These are phyloP conservation scores for Plasmodium blacklocki DNA, from an alignment of 169 alveolate genomes.

Conservation along the genomic window DNA sequence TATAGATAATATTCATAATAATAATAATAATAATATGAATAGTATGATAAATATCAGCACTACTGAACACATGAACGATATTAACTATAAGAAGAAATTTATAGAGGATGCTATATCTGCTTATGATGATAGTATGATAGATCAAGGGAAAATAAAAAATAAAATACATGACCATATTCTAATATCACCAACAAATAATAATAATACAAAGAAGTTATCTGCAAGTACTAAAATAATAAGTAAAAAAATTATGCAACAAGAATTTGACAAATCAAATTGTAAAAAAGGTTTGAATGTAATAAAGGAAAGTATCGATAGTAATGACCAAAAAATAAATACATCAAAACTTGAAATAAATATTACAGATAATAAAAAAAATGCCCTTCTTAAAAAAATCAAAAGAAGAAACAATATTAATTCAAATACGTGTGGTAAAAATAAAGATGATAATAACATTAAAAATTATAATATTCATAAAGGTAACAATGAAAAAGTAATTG, in stretches of 20 bases:
- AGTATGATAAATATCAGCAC: too few relatives aligned
- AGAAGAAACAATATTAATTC: not conserved
- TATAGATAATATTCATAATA: too few relatives aligned
- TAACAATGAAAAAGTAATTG: too few relatives aligned
- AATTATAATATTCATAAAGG: not conserved
- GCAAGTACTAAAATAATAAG: not conserved
- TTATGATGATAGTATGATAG: constrained; percentile 16
- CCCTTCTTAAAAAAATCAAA: not conserved
- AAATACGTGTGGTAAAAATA: not conserved
- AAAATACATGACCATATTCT: not conserved
- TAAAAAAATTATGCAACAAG: not conserved
- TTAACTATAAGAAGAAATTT: constrained; percentile 28
- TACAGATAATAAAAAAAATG: constrained; percentile 17
- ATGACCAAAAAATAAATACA: not conserved
- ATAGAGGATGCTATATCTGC: constrained; percentile 32
- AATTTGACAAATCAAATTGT: not conserved
- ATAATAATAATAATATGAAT: too few relatives aligned
- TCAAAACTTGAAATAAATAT: not conserved
- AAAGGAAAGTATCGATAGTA: constrained; percentile 37
- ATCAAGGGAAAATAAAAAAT: not conserved
- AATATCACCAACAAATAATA: not conserved
- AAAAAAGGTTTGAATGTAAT: constrained; percentile 19
- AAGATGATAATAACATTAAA: not conserved
- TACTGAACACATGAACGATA: not conserved
- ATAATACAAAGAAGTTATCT: not conserved